Evolutionary conservation across 2,329 filamentous ascomycete species (phyloP), one percentile per base, ranked within the genome.

Genomic region (Beauveria caledonica): DNA sequence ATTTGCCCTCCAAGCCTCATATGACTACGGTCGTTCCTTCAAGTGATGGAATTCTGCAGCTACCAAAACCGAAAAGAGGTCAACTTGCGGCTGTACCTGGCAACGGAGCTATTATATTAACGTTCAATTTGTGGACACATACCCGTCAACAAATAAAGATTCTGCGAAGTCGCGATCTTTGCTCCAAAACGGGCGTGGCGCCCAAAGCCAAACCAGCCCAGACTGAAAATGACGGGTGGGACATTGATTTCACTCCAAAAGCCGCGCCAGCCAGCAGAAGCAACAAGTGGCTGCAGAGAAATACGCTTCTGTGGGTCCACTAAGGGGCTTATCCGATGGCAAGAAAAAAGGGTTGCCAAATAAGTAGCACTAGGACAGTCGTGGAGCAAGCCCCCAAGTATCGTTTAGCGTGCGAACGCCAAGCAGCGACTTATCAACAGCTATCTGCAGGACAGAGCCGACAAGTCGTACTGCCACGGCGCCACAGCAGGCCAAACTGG

Each of bases 251-350:
- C 54, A 40, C 44, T 40, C 9, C 3, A 36, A 42, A 36, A 51
- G 45, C 33, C 29, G 55, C 44, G 56, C 45, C 33, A 58, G 42
- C 54, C 54, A n/a, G 33, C 19, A 49, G 11, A 42, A 58, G 56
- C 46, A 25, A 44, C 46, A 25, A 44, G 56, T 52, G 48, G 56
- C 56, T 59, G 56, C 39, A 59, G 8, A 58, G 48, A 51, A 49
- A 44, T 36, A 50, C 13, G n/a, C 46, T 49, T 48, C 13, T 51
- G 56, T 59, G 56, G 56, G 25, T 13, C 56, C 56, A 48, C 56
- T 59, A 59, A 48, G 55, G 46, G 56, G 56, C 56, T 59, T 59
- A 59, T 58, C 56, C 56, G 56, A 59, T 59, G 56, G 39, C 25
- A 52, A 58, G 54, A 36, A 36, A 57, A 45, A 51, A 50, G 33